Conservation (phyloP, 805 yeast genomes). For the Wickerhamomyces queroliae region DNA sequence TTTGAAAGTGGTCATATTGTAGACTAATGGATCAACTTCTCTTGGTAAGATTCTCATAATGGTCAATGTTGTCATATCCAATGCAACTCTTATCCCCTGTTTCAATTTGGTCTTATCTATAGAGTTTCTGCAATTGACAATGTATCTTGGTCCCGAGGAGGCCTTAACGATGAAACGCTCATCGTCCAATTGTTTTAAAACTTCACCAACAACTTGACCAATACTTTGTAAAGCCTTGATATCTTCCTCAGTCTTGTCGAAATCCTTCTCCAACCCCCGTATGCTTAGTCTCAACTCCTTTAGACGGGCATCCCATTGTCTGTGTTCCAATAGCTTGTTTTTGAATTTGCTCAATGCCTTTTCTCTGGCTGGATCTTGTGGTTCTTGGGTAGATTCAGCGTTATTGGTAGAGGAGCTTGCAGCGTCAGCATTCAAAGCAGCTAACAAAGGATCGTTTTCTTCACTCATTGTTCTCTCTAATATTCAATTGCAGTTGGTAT, state of each 20-base stretch:
- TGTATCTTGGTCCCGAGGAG: conserved; percentile 94
- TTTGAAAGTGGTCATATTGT: conserved; percentile 96
- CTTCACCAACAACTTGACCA: conserved; percentile 97
- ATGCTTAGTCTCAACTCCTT: conserved; percentile 79
- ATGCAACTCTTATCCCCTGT: conserved; percentile 93
- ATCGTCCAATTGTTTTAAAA: conserved; percentile 88
- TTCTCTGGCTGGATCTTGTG: conserved; percentile 62
- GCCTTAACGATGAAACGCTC: conserved; percentile 96
- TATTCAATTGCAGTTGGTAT: neutral
- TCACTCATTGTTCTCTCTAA: conserved; percentile 37
- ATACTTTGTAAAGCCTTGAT: conserved; percentile 95
- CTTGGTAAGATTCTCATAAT: conserved; percentile 96
- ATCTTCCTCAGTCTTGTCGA: conserved; percentile 92
- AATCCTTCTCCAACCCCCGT: conserved; percentile 76
- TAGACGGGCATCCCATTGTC: conserved; percentile 89
- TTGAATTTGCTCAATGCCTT: conserved; percentile 75
- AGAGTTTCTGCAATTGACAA: conserved; percentile 94
- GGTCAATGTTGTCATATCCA: conserved; percentile 96
- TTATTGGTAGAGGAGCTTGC: conserved; percentile 7
- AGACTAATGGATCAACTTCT: conserved; percentile 96
- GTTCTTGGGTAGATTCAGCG: conserved; percentile 19
- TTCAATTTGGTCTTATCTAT: conserved; percentile 76
- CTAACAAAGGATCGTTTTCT: conserved; percentile 73
- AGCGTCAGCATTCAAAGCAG: conserved; percentile 40
- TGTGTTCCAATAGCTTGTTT: conserved; percentile 83